phyloP scores from a whole-genome alignment of 2,329 filamentous ascomycete genomes.

The Penicillium occitanis region DNA sequence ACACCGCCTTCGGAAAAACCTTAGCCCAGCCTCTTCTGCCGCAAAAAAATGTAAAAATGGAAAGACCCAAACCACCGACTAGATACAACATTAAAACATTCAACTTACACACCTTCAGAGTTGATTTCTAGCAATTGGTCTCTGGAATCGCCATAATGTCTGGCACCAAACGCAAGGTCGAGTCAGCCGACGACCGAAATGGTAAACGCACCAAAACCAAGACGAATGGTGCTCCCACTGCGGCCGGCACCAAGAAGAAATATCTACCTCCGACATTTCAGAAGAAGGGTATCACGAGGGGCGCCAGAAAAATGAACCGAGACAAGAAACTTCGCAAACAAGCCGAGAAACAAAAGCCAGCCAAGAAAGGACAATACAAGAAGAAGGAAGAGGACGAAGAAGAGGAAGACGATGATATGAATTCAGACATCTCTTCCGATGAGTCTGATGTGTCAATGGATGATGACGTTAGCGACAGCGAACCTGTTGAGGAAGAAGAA shows the following conservation, averaged over 20 bases:
- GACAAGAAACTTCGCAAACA: constrained; percentile 28
- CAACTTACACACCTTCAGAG: background rate
- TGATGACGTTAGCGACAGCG: constrained; percentile 33
- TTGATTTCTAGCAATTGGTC: background rate
- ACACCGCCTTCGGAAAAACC: constrained; percentile 19
- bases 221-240: constrained; percentile 23
- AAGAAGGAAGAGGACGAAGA: constrained; percentile 42
- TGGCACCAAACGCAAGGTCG: constrained; percentile 43
- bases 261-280: constrained; percentile 14
- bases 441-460: constrained; percentile 58
- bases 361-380: constrained; percentile 36
- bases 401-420: constrained; percentile 45
- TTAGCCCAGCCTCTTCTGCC: constrained; percentile 12
- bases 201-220: constrained; percentile 44
- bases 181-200: constrained; percentile 39
- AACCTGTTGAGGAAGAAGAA: constrained; percentile 27
- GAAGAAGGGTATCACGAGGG: constrained; percentile 18
- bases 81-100: background rate
- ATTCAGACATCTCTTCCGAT: constrained; percentile 53
- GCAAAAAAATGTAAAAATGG: constrained; percentile 20
- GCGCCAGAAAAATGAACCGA: constrained; percentile 30
- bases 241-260: constrained; percentile 18
- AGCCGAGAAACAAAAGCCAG: constrained; percentile 35
- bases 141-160: constrained; percentile 32
- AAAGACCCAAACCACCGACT: background rate